Base-by-base conservation (phyloP, 352 stramenopile species). In the Phytophthora fragariaefolia region DNA sequence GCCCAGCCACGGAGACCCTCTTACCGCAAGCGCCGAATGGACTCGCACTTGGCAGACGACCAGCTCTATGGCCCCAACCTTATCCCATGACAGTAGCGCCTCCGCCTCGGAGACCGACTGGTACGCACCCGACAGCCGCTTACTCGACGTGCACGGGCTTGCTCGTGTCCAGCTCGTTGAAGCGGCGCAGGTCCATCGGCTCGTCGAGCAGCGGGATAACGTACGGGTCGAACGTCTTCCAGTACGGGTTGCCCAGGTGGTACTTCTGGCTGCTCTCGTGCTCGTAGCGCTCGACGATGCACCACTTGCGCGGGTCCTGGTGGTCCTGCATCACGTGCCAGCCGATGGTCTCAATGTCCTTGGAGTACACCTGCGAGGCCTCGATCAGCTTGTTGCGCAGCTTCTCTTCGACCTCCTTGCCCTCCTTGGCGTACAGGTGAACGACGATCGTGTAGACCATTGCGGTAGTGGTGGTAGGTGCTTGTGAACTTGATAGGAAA, bases 361-460 rank as follows among this genome's bases (percentile, higher is more conserved):
- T 77, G 42, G 65, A 68, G 59, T 77, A 77, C 54, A 71, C 60
- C 46, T 77, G 69, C 45, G 69, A 77, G 32, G 69, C 69, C 36
- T 77, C 69, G 49, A 71, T 77, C 3, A 77, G 56, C 46, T 77
- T 77, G 69, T 67, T 74, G 59, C 65, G 65, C 43, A 77, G 38
- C 59, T 77, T 74, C 56, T 77, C 69, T 63, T 77, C 69, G 51
- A 74, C 69, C 32, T 76, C 69, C 55, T 73, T 73, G 59, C 69
- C 69, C 36, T 77, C 69, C 69, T 77, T 77, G 60, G 69, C 65
- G 46, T 77, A 71, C 26, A 77, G 46, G 51, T 77, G 58, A 26
- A 74, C 69, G 45, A 74, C 69, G 48, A 77, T 65, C 27, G 69
- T 77, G 69, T 68, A 77, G 45, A 77, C 69, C 64, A 77, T 74